phyloP scores from a whole-genome alignment of 345 rosid species.

The Litchi chinensis region DNA sequence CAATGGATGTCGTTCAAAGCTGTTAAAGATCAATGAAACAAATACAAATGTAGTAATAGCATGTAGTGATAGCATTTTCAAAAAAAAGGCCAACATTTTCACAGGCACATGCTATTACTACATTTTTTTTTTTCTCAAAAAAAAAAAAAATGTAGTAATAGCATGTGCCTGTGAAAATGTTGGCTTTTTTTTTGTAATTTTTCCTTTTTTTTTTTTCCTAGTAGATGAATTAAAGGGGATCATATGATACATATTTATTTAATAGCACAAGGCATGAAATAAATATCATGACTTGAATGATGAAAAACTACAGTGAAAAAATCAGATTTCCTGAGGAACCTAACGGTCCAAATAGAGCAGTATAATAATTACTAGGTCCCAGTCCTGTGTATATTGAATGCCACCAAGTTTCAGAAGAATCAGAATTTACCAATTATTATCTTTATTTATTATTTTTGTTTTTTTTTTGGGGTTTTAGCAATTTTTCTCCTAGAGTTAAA shows the following conservation, averaged over 20 bases:
- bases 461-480: background rate
- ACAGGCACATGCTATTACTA: no score
- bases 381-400: background rate
- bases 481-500: background rate
- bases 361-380: background rate
- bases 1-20: no score
- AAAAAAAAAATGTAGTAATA: no score
- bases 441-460: background rate
- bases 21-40: no score
- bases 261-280: background rate
- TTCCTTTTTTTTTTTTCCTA: background rate
- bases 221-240: no score
- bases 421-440: constrained; percentile 2
- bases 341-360: constrained; percentile 6
- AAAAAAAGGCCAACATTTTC: no score
- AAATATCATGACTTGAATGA: background rate
- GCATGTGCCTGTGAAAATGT: no score
- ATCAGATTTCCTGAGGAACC: constrained; percentile 1
- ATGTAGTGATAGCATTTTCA: no score
- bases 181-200: no score
- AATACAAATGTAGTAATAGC: no score
- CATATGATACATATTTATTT: background rate
- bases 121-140: no score
- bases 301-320: background rate
- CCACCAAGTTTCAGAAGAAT: constrained; percentile 9